phyloP scores from a whole-genome alignment of 2,329 filamentous ascomycete species.

The Paecilomyces formosus region DNA sequence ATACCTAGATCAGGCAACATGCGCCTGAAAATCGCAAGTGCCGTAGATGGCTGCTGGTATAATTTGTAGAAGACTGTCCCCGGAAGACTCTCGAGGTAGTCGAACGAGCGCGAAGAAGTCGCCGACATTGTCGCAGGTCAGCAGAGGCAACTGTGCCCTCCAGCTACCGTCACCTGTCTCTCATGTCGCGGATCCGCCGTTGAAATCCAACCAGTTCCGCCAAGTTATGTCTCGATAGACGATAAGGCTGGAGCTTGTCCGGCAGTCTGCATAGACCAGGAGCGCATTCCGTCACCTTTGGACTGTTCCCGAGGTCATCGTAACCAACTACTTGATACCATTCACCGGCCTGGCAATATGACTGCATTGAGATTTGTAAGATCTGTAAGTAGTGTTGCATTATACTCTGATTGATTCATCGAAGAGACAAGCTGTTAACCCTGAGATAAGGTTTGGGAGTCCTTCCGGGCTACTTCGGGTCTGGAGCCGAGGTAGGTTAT shows the following conservation, averaged over 20 bases:
- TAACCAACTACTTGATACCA: not conserved
- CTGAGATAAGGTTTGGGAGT: constrained; percentile 63
- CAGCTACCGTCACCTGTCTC: constrained; percentile 17
- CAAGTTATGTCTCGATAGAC: not conserved
- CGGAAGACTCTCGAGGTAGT: constrained; percentile 87
- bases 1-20: constrained; percentile 89
- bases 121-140: constrained; percentile 42
- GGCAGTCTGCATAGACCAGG: constrained; percentile 3
- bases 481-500: constrained; percentile 71
- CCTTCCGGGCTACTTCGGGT: constrained; percentile 78
- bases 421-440: constrained; percentile 12
- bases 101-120: constrained; percentile 59
- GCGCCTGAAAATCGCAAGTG: constrained; percentile 90
- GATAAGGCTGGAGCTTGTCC: not conserved
- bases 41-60: constrained; percentile 92
- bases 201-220: not conserved
- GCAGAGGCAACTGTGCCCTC: constrained; percentile 9
- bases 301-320: not conserved
- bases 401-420: constrained; percentile 1
- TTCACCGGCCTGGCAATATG: constrained; percentile 24
- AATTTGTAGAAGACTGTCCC: constrained; percentile 84
- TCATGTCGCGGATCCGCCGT: constrained; percentile 14
- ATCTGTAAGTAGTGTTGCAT: constrained; percentile 44
- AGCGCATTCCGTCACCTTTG: constrained; percentile 5
- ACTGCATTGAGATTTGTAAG: constrained; percentile 56